Percentiles rank a stretch among this genome's conserved stretches.
Conservation (phyloP, 371 early-diverging fungal genomes). For the Saksenaea vasiformis region DNA sequence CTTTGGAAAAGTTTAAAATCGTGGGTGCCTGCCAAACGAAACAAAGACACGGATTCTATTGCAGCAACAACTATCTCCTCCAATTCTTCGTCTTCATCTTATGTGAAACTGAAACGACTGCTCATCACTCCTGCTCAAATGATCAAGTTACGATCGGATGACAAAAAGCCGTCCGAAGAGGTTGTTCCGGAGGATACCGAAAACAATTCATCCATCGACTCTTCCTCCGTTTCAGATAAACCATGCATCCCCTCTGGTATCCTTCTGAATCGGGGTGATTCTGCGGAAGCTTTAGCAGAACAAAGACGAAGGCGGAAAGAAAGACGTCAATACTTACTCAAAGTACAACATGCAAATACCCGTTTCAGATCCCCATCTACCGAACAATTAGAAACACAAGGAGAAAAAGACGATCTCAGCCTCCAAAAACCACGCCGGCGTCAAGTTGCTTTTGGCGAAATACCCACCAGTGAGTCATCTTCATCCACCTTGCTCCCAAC, state of each 20-base stretch:
- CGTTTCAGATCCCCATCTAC: background rate
- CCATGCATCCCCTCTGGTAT: constrained; percentile 20
- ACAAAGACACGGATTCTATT: constrained; percentile 21
- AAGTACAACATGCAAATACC: constrained; percentile 13
- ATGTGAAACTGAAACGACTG: constrained; percentile 3
- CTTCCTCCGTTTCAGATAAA: background rate
- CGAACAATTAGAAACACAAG: background rate
- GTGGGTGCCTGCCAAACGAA: constrained; percentile 18
- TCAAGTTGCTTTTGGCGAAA: background rate
- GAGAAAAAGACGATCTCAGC: constrained; percentile 3
- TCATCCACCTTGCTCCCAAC: constrained; percentile 14
- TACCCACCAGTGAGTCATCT: constrained; percentile 7
- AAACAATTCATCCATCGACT: constrained; percentile 1
- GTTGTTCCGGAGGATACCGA: background rate
- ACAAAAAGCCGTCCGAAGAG: constrained; percentile 4
- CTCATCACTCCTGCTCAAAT: constrained; percentile 7
- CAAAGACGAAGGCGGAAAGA: constrained; percentile 21
- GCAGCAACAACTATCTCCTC: constrained; percentile 32
- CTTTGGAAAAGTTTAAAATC: constrained; percentile 32
- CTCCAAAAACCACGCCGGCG: background rate
- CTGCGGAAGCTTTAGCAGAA: constrained; percentile 29
- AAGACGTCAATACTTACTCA: constrained; percentile 25
- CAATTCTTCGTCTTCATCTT: constrained; percentile 15
- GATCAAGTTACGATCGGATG: constrained; percentile 8
- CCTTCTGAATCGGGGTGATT: constrained; percentile 25